These are phyloP conservation scores for Fusarium tricinctum DNA, from an alignment of 2,329 filamentous ascomycete genomes.

Conservation along the genomic window DNA sequence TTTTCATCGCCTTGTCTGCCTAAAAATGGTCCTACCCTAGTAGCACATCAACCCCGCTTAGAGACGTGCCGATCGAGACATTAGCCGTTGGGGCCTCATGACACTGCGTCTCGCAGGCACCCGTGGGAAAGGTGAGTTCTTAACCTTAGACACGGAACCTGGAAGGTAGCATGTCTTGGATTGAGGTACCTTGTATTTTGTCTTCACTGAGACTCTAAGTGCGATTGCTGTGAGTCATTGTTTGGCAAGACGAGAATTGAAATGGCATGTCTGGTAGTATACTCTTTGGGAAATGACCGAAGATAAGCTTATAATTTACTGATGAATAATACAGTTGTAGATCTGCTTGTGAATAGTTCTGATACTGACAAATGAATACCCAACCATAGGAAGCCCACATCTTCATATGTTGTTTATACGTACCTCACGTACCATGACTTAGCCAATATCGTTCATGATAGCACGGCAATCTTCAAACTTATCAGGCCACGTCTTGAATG, in stretches of 20 bases:
- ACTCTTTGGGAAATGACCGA: constrained; percentile 12
- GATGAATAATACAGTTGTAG: not conserved
- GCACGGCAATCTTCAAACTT: too few species aligned
- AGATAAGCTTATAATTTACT: not conserved
- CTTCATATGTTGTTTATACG: too few species aligned
- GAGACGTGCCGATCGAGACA: constrained; percentile 17
- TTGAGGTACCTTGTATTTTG: not conserved
- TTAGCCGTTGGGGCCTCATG: constrained; percentile 27
- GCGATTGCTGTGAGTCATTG: constrained; percentile 22
- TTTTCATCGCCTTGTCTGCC: constrained; percentile 19
- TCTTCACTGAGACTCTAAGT: not conserved
- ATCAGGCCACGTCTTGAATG: too few species aligned
- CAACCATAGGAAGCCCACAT: too few species aligned
- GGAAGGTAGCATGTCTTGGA: not conserved
- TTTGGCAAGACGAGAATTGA: not conserved
- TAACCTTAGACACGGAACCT: not conserved
- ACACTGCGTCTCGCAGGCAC: constrained; percentile 34
- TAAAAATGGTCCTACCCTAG: constrained; percentile 15
- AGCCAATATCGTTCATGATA: too few species aligned
- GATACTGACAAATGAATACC: too few species aligned
- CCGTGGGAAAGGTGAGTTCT: constrained; percentile 21
- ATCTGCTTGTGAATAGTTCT: not conserved
- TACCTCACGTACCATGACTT: too few species aligned
- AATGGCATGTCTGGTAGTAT: constrained; percentile 8
- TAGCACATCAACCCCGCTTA: constrained; percentile 5